phyloP scores from a whole-genome alignment of 2,329 filamentous ascomycete species.

The Aulographum hederae region DNA sequence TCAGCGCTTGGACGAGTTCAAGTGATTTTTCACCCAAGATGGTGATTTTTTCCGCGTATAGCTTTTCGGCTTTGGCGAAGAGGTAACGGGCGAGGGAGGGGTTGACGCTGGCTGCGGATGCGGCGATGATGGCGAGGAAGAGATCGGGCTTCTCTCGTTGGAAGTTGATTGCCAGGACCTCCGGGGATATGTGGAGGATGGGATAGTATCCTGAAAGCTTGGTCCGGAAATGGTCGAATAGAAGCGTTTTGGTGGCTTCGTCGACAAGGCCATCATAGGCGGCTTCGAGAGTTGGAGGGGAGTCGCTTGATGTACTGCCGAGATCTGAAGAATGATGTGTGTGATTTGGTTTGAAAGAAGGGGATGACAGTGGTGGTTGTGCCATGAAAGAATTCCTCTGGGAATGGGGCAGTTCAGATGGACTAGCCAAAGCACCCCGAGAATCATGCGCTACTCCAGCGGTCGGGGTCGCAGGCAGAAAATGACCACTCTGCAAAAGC shows the following conservation, averaged over 20 bases:
- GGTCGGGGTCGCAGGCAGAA: too few species aligned
- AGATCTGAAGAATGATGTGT: too few species aligned
- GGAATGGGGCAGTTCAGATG: too few species aligned
- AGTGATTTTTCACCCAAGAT: slow-evolving; percentile 31
- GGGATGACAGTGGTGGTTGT: too few species aligned
- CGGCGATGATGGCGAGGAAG: slow-evolving; percentile 53
- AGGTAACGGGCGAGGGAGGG: slow-evolving; percentile 17
- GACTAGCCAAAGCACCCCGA: too few species aligned
- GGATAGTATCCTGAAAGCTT: too few species aligned
- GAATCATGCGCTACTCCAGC: too few species aligned
- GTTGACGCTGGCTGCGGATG: slow-evolving; percentile 38
- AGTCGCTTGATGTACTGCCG: too few species aligned
- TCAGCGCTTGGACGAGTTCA: slow-evolving; percentile 31
- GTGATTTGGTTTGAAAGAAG: too few species aligned
- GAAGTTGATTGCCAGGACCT: background rate
- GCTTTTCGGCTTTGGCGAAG: slow-evolving; percentile 27
- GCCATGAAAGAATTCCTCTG: background rate
- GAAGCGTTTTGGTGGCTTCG: background rate
- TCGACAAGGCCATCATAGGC: background rate
- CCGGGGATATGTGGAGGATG: background rate
- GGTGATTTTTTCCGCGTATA: slow-evolving; percentile 30
- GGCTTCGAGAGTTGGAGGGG: background rate
- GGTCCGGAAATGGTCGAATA: background rate
- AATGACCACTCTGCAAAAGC: slow-evolving; percentile 10
- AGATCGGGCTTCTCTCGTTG: slow-evolving; percentile 35